Base-by-base conservation (phyloP, 106 monocot genomes). In the Xerophyta viscosa region DNA sequence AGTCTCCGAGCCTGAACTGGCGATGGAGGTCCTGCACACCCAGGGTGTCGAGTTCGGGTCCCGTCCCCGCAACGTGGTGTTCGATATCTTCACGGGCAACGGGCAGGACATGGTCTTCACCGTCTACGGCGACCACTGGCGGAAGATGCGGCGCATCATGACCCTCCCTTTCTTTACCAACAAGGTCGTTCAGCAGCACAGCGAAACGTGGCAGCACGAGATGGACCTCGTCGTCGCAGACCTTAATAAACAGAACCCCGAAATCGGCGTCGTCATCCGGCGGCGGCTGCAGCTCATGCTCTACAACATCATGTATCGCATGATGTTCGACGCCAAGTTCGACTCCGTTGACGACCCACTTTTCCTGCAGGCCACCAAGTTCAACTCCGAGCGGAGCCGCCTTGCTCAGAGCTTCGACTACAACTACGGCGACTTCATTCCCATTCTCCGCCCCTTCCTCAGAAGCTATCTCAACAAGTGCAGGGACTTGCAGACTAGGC, bases 21-120 rank as follows among this genome's bases (percentile, higher is more conserved):
- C 79, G 21, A 64, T 60, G 12, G 79, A 74, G 29, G 79, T 74
- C 33, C 68, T 80, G 46, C 79, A 80, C 69, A 70, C 79, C 6
- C 74, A 74, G 46, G 79, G 80, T 15, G 75, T 75, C 23, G 80
- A 80, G 63, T 80, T 80, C 47, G 80, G 80, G 18, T 80, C 80
- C 45, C 66, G 80, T 43, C 65, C 75, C 20, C 60, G 74, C 20
- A 80, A 80, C 62, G 70, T 75, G 20, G 80, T 75, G 17, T 66
- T 80, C 62, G 75, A 80, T 61, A 66, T 80, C 51, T 80, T 75
- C 70, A 71, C 75, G 41, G 75, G 75, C 14, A 63, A 75, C 15
- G 80, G 75, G 27, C 80, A 80, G 65, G 80, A 80, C 62, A 80
- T 80, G 80, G 75, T 75, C 29, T 80, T 80, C 70, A 75, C 80